phyloP scores from a whole-genome alignment of 2,329 filamentous ascomycete species.

The Cercospora beticola region DNA sequence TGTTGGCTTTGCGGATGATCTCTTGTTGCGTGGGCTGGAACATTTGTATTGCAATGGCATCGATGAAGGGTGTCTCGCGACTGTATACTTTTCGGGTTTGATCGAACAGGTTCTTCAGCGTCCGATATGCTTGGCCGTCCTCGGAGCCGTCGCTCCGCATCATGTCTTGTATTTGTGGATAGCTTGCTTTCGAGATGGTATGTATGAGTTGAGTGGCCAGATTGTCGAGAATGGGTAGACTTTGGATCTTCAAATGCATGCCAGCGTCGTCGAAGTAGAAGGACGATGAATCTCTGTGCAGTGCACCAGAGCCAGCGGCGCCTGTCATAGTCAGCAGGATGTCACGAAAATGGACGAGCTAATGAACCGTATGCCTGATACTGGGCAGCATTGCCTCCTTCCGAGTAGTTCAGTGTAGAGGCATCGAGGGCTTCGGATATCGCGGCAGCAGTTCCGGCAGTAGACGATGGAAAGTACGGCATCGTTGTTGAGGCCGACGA shows the following conservation, averaged over 20 bases:
- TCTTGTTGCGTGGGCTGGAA: conserved; percentile 52
- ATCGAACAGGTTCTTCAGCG: conserved; percentile 62
- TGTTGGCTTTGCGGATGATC: conserved; percentile 62
- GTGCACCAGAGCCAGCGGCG: neutral
- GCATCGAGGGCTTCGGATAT: conserved; percentile 17
- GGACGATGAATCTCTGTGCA: conserved; percentile 15
- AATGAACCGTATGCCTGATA: conserved; percentile 21
- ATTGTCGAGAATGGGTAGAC: conserved; percentile 61
- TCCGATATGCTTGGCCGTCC: conserved; percentile 60
- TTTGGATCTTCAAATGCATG: conserved; percentile 56
- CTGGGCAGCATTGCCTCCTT: conserved; percentile 15
- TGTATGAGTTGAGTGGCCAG: conserved; percentile 60
- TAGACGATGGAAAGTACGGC: conserved; percentile 26
- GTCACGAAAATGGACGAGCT: conserved; percentile 1
- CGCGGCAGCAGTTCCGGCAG: conserved; percentile 6
- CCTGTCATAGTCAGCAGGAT: conserved; percentile 41
- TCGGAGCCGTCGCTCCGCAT: conserved; percentile 45
- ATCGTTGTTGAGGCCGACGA: conserved; percentile 19
- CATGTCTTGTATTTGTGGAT: conserved; percentile 57
- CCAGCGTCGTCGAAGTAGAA: conserved; percentile 43
- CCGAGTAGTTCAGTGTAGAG: conserved; percentile 13
- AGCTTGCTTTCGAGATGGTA: conserved; percentile 57
- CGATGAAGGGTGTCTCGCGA: conserved; percentile 54
- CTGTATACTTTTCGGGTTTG: conserved; percentile 63
- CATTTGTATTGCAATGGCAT: conserved; percentile 40